phyloP scores from a whole-genome alignment of 805 yeast species.

The Aciculoconidium aculeatum region DNA sequence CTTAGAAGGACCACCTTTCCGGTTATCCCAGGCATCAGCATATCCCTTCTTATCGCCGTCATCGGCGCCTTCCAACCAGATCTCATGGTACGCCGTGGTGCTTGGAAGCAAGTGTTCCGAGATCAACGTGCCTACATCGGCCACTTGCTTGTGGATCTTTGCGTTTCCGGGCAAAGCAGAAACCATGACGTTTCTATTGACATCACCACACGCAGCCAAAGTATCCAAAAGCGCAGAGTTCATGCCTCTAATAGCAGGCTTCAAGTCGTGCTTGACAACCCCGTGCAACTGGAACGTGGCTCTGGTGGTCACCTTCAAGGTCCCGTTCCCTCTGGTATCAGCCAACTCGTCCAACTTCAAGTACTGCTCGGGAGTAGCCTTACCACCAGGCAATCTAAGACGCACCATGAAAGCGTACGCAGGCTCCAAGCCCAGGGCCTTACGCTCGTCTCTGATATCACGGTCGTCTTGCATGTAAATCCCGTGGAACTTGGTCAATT shows the following conservation, averaged over 20 bases:
- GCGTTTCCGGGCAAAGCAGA: constrained; percentile 86
- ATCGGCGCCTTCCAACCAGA: constrained; percentile 89
- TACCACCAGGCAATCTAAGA: constrained; percentile 91
- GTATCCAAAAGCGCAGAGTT: constrained; percentile 88
- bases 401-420: constrained; percentile 97
- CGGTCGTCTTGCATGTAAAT: constrained; percentile 98
- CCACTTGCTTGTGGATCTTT: constrained; percentile 71
- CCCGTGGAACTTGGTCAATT: constrained; percentile 95
- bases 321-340: constrained; percentile 81
- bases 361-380: constrained; percentile 85
- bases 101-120: constrained; percentile 82
- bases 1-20: constrained; percentile 73
- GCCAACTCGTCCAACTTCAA: constrained; percentile 77
- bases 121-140: constrained; percentile 54
- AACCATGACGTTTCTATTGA: constrained; percentile 90
- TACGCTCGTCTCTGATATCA: constrained; percentile 89
- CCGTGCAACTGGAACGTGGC: constrained; percentile 97
- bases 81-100: constrained; percentile 94
- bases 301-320: constrained; percentile 90
- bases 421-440: constrained; percentile 89
- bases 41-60: constrained; percentile 64
- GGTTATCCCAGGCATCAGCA: constrained; percentile 54
- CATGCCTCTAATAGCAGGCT: constrained; percentile 89
- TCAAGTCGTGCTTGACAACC: constrained; percentile 81
- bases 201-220: constrained; percentile 98